A percentile compares a stretch with the other conserved stretches of the same genome.
These are phyloP conservation scores for Rhodotorula kratochvilovae DNA, from an alignment of 768 basidiomycete species.

Conservation along the genomic window DNA sequence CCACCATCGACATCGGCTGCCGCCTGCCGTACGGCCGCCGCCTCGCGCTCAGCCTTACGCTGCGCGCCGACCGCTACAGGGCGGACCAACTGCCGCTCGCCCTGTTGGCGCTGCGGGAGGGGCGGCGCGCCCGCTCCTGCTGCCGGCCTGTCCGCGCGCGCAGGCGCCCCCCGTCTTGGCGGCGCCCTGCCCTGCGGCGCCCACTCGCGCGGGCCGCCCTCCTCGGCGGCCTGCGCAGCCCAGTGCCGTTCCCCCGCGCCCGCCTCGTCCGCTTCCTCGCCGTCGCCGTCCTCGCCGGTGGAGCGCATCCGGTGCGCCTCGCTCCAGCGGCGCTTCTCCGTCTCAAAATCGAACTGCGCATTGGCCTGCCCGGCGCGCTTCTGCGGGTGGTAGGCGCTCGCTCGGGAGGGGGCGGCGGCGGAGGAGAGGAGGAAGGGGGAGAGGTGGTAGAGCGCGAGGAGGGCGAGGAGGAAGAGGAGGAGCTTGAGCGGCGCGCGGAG, in stretches of 20 bases:
- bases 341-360: neutral
- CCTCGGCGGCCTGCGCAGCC: too few relatives aligned
- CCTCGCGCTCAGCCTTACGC: neutral
- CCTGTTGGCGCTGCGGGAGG: too few relatives aligned
- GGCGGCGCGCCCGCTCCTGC: too few relatives aligned
- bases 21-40: neutral
- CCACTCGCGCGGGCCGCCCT: neutral
- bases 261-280: too few relatives aligned
- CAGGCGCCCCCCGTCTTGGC: too few relatives aligned
- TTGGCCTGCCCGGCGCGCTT: neutral
- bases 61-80: too few relatives aligned
- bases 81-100: too few relatives aligned
- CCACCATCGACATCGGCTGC: neutral
- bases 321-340: neutral
- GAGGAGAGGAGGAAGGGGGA: neutral
- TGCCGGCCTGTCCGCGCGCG: too few relatives aligned
- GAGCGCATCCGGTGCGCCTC: neutral
- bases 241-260: too few relatives aligned
- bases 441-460: neutral
- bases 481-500: conserved; percentile 6
- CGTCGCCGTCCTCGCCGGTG: too few relatives aligned
- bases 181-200: neutral
- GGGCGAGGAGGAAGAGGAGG: neutral
- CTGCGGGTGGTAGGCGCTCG: too few relatives aligned
- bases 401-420: too few relatives aligned